Evolutionary conservation across 2,329 filamentous ascomycete species (phyloP).

Genomic region (Stylonectria norvegica): DNA sequence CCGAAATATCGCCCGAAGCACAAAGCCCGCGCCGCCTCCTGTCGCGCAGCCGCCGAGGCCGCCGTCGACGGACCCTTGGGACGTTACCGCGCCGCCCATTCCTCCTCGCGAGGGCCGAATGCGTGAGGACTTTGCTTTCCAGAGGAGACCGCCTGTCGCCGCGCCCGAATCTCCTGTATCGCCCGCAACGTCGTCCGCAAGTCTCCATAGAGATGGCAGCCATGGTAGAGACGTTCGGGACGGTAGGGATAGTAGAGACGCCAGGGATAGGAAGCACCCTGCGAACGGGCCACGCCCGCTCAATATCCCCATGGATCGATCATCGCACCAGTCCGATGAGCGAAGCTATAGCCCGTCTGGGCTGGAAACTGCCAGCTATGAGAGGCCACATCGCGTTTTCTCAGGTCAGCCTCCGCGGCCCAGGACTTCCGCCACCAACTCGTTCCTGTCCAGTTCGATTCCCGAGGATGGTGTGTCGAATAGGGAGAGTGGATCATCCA

Average conservation of each 20-base stretch:
- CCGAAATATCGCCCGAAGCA: constrained; percentile 11
- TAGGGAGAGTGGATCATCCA: constrained; percentile 13
- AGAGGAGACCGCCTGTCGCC: constrained; percentile 24
- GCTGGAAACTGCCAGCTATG: constrained; percentile 15
- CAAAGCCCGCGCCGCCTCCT: constrained; percentile 19
- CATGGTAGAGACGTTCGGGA: too few species aligned
- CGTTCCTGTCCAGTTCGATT: constrained; percentile 25
- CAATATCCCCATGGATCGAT: constrained; percentile 17
- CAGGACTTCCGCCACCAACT: constrained; percentile 21
- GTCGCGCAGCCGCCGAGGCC: constrained; percentile 31
- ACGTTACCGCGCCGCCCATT: constrained; percentile 28
- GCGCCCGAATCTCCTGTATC: constrained; percentile 15
- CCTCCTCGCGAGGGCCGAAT: constrained; percentile 18
- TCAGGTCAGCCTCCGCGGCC: constrained; percentile 17
- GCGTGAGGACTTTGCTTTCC: constrained; percentile 21
- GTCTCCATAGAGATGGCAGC: too few species aligned
- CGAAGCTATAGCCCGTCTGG: constrained; percentile 20
- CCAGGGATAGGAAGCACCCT: too few species aligned
- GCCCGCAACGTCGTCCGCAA: too few species aligned
- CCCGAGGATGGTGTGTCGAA: constrained; percentile 26
- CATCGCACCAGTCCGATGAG: constrained; percentile 22
- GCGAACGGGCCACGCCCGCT: constrained; percentile 23
- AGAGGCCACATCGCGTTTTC: constrained; percentile 25
- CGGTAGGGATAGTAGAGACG: too few species aligned
- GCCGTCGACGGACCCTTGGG: constrained; percentile 44